phyloP scores from a whole-genome alignment of 2,329 filamentous ascomycete genomes.

The Fusarium citri region DNA sequence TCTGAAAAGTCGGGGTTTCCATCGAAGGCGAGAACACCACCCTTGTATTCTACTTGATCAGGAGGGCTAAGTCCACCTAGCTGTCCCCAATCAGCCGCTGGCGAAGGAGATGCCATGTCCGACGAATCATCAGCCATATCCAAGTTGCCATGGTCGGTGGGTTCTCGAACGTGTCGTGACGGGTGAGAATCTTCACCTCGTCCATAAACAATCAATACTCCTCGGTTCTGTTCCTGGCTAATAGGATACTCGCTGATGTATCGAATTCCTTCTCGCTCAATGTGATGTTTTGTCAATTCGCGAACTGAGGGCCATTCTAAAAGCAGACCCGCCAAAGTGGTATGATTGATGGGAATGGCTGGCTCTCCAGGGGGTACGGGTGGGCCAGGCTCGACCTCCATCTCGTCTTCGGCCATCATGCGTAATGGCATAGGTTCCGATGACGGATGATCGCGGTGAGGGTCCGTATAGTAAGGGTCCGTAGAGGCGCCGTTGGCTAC shows the following conservation, averaged over 20 bases:
- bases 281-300: constrained; percentile 67
- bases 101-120: constrained; percentile 65
- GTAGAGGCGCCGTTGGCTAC: constrained; percentile 36
- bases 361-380: constrained; percentile 69
- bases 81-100: constrained; percentile 69
- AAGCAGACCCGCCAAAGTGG: constrained; percentile 87
- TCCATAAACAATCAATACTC: constrained; percentile 80
- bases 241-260: constrained; percentile 80
- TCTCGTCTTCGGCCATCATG: constrained; percentile 58
- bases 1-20: constrained; percentile 67
- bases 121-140: constrained; percentile 62
- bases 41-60: constrained; percentile 54
- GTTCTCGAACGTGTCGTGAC: constrained; percentile 60
- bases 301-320: constrained; percentile 78
- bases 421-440: constrained; percentile 44
- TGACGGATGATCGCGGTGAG: constrained; percentile 45
- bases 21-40: constrained; percentile 54
- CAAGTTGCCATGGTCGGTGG: constrained; percentile 53
- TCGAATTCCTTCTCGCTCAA: constrained; percentile 63
- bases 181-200: constrained; percentile 79
- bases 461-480: constrained; percentile 42
- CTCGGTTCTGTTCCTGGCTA: constrained; percentile 77
- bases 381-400: constrained; percentile 64
- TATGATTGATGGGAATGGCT: constrained; percentile 85
- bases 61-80: constrained; percentile 63